Conservation (phyloP, 2,329 filamentous ascomycete genomes). For the Penicillium sp. region DNA sequence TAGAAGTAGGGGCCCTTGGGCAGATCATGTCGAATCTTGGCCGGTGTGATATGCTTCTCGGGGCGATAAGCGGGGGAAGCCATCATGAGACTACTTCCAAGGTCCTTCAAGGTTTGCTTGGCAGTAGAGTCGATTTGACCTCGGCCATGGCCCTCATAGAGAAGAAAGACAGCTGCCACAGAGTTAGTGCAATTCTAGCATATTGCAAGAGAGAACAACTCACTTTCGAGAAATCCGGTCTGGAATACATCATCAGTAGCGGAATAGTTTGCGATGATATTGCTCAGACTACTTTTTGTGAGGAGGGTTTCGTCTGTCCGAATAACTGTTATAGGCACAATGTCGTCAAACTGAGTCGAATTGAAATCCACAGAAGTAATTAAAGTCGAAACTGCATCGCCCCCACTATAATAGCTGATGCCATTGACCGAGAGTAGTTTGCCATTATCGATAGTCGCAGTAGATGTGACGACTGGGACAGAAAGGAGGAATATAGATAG, state of each 20-base stretch:
- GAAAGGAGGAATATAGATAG: neutral
- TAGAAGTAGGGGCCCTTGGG: constrained; percentile 55
- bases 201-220: neutral
- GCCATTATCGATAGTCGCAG: constrained; percentile 10
- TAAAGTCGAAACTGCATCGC: constrained; percentile 17
- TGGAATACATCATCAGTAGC: constrained; percentile 22
- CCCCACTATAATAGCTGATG: constrained; percentile 34
- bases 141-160: constrained; percentile 4
- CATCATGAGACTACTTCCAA: constrained; percentile 5
- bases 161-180: constrained; percentile 1
- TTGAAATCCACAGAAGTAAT: neutral
- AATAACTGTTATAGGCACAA: constrained; percentile 22
- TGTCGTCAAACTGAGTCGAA: constrained; percentile 4
- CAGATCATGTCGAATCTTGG: constrained; percentile 24
- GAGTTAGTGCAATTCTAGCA: neutral
- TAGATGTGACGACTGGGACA: neutral
- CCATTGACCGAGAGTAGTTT: constrained; percentile 27
- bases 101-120: neutral
- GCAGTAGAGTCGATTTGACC: neutral
- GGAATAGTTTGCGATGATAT: constrained; percentile 14
- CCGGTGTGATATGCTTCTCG: neutral
- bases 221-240: constrained; percentile 12
- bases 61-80: neutral
- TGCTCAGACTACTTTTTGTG: neutral
- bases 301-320: neutral